Base-by-base conservation (phyloP, 768 basidiomycete species). In the Hypsizygus marmoreus region DNA sequence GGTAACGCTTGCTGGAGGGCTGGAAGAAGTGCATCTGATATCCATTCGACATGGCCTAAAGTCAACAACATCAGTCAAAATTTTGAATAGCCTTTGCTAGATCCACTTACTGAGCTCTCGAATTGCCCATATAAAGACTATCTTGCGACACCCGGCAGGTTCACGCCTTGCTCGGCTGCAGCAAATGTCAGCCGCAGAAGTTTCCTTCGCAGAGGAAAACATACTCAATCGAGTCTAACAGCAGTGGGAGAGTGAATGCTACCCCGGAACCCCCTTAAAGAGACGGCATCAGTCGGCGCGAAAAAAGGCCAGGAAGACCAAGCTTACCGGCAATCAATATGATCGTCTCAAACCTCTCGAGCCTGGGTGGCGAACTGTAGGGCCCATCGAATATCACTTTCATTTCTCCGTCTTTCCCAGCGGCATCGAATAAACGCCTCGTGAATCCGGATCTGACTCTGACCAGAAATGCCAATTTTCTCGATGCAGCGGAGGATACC, bases 391-490 rank as follows among this genome's bases (percentile, higher is more conserved):
- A 52, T 29, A 78, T 70, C 10, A 77, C 71, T 22, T 69, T 68
- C 17, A 77, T 62, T 9, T 61, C 58, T 36, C 55, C 12, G 6
- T 53, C 41, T 12, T 50, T 37, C 2, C 40, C 46, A 2, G 69
- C 73, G 1, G 41, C 59, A 31, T 71, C 55, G 34, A 58, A 59
- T 12, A 82, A 63, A 0, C 71, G 65, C 52, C 67, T 69, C 4
- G 84, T 86, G 58, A 85, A 79, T 0, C 86, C 85, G 13, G 69
- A 62, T 31, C 75, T 65, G n/a, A 80, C 79, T 12, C 80, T 73
- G 49, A 86, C 63, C 41, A 86, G 61, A 61, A 86, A 84, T 2
- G 70, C 66, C 6, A 85, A 61, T 20, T 82, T 70, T 41, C 72
- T 73, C 55, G 31, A 29, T 29, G 20, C 8, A 20, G 6, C n/a